phyloP scores from a whole-genome alignment of 2,329 filamentous ascomycete genomes.

The Zasmidium angulare region DNA sequence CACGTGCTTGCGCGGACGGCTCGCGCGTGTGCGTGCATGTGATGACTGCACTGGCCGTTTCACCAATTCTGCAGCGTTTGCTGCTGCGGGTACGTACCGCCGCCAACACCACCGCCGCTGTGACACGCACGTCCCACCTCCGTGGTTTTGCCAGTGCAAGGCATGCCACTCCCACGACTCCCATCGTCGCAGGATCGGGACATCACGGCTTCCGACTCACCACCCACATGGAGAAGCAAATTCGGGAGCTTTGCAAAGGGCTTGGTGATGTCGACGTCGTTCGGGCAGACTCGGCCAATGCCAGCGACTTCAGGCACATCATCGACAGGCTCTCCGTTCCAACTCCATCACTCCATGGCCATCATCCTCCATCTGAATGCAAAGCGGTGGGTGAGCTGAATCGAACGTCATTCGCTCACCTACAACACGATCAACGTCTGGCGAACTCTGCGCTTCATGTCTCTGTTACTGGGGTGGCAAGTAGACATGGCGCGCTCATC shows the following conservation, averaged over 20 bases:
- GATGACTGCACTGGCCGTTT: background rate
- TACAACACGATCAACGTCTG: background rate
- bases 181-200: too few species aligned
- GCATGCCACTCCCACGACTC: background rate
- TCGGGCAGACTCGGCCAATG: background rate
- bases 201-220: background rate
- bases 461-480: background rate
- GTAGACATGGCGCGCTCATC: background rate
- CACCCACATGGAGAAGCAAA: background rate
- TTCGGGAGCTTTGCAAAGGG: background rate
- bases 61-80: background rate
- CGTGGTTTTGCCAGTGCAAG: background rate
- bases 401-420: background rate
- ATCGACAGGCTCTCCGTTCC: background rate
- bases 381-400: background rate
- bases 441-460: background rate
- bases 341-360: background rate
- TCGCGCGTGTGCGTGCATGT: too few species aligned
- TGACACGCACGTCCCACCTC: background rate
- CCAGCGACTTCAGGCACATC: background rate
- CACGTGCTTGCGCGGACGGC: too few species aligned
- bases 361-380: conserved; percentile 1
- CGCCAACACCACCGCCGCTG: background rate
- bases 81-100: background rate
- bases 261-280: background rate